Evolutionary conservation across 2,329 filamentous ascomycete species (phyloP).

Genomic region (Aspergillus oerlinghausenensis): DNA sequence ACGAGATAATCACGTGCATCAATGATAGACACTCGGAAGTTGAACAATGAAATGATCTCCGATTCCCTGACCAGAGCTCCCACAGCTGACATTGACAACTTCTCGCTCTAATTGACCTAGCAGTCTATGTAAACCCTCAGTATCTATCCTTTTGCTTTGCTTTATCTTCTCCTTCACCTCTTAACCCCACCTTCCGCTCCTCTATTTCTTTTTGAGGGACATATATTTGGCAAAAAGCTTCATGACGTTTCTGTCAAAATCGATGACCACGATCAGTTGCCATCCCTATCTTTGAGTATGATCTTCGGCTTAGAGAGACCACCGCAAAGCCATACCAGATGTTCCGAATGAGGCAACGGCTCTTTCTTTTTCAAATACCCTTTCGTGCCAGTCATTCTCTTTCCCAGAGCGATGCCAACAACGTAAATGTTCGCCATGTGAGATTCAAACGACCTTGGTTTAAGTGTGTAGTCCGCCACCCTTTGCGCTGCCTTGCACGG

Average conservation of each 20-base stretch:
- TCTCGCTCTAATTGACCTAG: neutral
- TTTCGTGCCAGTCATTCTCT: slow-evolving; percentile 19
- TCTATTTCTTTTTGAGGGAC: neutral
- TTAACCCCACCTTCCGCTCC: neutral
- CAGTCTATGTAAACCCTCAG: neutral
- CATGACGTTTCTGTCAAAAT: neutral
- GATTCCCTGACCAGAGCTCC: too few species aligned
- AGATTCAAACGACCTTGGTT: slow-evolving; percentile 33
- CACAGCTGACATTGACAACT: neutral
- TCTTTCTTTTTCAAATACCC: slow-evolving; percentile 21
- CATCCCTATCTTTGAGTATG: slow-evolving; percentile 3
- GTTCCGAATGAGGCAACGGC: slow-evolving; percentile 27
- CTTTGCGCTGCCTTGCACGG: neutral
- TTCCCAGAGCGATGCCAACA: slow-evolving; percentile 10
- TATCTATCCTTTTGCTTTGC: neutral
- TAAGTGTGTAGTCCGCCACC: slow-evolving; percentile 20
- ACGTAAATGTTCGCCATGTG: slow-evolving; percentile 27
- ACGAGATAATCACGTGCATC: neutral
- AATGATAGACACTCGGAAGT: neutral
- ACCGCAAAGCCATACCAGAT: slow-evolving; percentile 23
- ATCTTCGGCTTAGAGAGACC: slow-evolving; percentile 2
- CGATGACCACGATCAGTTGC: neutral
- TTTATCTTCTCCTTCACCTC: neutral
- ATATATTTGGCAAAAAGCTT: neutral
- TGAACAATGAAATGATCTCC: too few species aligned